A percentile compares a stretch with the other conserved stretches of the same genome.
phyloP scores from a whole-genome alignment of 768 basidiomycete genomes.

The Mycena capillaripes region DNA sequence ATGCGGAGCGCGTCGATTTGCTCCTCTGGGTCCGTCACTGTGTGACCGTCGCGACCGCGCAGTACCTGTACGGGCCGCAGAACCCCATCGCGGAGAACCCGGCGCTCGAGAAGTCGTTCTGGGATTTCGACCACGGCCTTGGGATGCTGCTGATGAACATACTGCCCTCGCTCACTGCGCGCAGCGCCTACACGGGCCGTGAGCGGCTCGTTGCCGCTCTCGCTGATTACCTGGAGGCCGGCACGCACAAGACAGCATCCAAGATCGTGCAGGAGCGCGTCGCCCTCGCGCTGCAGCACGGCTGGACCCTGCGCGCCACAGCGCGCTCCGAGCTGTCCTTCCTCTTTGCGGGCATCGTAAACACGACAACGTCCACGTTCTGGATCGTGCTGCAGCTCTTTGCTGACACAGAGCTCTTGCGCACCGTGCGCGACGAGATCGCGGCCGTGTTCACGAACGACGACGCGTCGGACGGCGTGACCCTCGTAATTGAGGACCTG shows the following conservation, averaged over 20 bases:
- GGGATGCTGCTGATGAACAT: slow-evolving; percentile 27
- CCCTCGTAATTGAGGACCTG: slow-evolving; percentile 17
- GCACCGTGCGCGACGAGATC: slow-evolving; percentile 24
- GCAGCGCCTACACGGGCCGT: slow-evolving; percentile 17
- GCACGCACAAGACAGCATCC: slow-evolving; percentile 23
- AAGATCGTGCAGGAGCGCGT: slow-evolving; percentile 28
- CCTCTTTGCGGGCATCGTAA: slow-evolving; percentile 36
- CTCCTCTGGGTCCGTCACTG: slow-evolving; percentile 29
- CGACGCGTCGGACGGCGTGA: not conserved
- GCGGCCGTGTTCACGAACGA: slow-evolving; percentile 13
- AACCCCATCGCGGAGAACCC: slow-evolving; percentile 28
- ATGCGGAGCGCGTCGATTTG: slow-evolving; percentile 20
- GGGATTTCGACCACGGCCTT: slow-evolving; percentile 33
- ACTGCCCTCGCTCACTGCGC: slow-evolving; percentile 20
- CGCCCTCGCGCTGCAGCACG: slow-evolving; percentile 27
- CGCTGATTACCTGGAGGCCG: slow-evolving; percentile 28
- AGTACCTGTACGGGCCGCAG: slow-evolving; percentile 27
- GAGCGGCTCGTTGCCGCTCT: slow-evolving; percentile 26
- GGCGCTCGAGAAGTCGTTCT: slow-evolving; percentile 28
- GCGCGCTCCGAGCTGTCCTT: slow-evolving; percentile 34
- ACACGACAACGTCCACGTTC: slow-evolving; percentile 31
- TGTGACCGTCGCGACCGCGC: slow-evolving; percentile 29
- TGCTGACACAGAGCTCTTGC: slow-evolving; percentile 19
- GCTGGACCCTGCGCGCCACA: slow-evolving; percentile 18
- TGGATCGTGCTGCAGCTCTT: slow-evolving; percentile 32